Evolutionary conservation across 768 basidiomycete species (phyloP).

Genomic region (Neoboletus subvelutipes): DNA sequence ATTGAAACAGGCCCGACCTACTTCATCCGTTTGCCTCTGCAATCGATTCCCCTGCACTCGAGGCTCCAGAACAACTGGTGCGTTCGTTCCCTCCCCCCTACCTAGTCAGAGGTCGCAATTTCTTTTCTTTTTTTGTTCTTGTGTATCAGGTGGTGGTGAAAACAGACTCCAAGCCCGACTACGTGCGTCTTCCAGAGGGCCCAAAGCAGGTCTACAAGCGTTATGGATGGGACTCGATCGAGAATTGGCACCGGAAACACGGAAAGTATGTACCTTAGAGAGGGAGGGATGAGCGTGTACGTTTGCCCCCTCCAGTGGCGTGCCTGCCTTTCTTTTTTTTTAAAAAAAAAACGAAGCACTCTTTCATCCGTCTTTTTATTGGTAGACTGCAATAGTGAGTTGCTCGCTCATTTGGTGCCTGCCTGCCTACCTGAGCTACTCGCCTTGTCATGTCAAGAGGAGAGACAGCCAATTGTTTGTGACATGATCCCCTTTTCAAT

Average conservation of each 20-base stretch:
- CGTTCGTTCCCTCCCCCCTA: slow-evolving; percentile 5
- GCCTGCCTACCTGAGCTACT: no score
- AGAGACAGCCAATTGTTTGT: no score
- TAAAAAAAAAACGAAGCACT: no score
- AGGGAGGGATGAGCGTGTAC: not conserved
- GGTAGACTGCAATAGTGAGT: no score
- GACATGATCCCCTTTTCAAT: no score
- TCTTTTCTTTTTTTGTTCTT: no score
- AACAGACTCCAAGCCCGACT: slow-evolving; percentile 51
- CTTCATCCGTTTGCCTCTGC: slow-evolving; percentile 70
- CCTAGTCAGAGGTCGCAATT: not conserved
- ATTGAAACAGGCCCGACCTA: slow-evolving; percentile 51
- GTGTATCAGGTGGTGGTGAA: slow-evolving; percentile 43
- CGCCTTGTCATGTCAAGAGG: no score
- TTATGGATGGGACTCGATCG: slow-evolving; percentile 48
- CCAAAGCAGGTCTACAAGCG: slow-evolving; percentile 44
- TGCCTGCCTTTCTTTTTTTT: not conserved
- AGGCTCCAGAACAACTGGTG: slow-evolving; percentile 51
- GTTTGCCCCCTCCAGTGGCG: not conserved
- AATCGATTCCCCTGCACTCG: slow-evolving; percentile 60
- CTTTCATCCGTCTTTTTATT: no score
- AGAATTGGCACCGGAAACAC: slow-evolving; percentile 60
- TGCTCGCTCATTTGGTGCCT: no score
- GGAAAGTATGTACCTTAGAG: slow-evolving; percentile 36
- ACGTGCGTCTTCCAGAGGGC: slow-evolving; percentile 64